Conservation (phyloP, 73 alveolate species). For the Paramecium pentaurelia region DNA sequence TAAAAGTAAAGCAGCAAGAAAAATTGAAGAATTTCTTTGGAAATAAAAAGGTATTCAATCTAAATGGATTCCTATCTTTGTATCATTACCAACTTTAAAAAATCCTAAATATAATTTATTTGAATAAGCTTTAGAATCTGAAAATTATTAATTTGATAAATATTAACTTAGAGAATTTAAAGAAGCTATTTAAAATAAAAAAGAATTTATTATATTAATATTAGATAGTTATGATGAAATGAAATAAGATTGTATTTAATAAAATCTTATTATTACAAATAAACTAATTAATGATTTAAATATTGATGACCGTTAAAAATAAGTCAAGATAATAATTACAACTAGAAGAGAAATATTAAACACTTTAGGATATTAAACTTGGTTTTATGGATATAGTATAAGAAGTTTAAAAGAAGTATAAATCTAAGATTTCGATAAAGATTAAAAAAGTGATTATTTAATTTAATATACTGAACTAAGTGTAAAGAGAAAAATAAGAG, state of each 20-base stretch:
- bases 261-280: neutral
- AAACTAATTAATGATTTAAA: neutral
- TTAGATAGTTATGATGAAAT: conserved; percentile 15
- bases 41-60: neutral
- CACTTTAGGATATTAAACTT: neutral
- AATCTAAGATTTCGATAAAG: neutral
- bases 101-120: neutral
- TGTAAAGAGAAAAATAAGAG: neutral
- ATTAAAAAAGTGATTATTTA: neutral
- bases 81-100: neutral
- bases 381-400: neutral
- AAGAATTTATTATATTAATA: neutral
- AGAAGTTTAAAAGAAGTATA: neutral
- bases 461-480: neutral
- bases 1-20: conserved; percentile 2
- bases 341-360: neutral
- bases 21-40: neutral
- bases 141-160: neutral
- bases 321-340: neutral
- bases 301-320: neutral
- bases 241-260: neutral
- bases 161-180: neutral
- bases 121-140: neutral
- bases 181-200: neutral
- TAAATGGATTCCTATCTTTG: neutral